Evolutionary conservation across 2,329 filamentous ascomycete species (phyloP), one percentile per base, ranked within the genome.

Genomic region (Hymenotorrendiella dingleyae): DNA sequence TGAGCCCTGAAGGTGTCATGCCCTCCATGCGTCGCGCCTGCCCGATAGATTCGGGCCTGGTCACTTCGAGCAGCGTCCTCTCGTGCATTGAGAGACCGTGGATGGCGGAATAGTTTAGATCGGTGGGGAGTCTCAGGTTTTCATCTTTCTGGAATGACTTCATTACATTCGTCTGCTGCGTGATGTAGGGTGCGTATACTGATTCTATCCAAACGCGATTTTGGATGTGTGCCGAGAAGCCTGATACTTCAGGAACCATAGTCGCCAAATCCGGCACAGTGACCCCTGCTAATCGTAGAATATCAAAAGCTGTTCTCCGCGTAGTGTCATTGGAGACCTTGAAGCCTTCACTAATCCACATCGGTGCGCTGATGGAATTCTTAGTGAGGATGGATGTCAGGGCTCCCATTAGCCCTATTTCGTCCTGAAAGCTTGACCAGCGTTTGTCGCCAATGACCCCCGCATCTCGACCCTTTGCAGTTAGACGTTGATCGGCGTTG

Each of bases 21-120:
- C 91, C 91, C 64, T 98, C 93, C 9, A 96, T 78, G 11, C 93
- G 71, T 36, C 88, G 74, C 23, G 91, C 91, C 73, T 96, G 93
- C 0, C 87, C 91, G 17, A 98, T 71, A 47, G 79, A 94, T 64
- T 94, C 87, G 0, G 93, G 93, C 39, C 78, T 70, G 1, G 87
- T 84, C 2, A 71, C 68, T 45, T 76, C 74, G 26, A 98, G 70
- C 4, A 83, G 74, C 21, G 78, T 72, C 63, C 78, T 82, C 68
- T 97, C 93, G 45, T 87, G 89, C 27, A 80, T 75, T 43, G 86
- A 89, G 40, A 98, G 69, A 0, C 89, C 89, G 24, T 74, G 69
- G 1, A 98, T 73, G 10, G 64, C 56, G 32, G 78, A 72, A 57
- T 96, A 98, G 55, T 96, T 80, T 11, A 97, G 62, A 52, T 89